Percentiles rank a stretch among this genome's conserved stretches.
Evolutionary conservation across 2,329 filamentous ascomycete species (phyloP).

Genomic region (Colletotrichum tropicicola): DNA sequence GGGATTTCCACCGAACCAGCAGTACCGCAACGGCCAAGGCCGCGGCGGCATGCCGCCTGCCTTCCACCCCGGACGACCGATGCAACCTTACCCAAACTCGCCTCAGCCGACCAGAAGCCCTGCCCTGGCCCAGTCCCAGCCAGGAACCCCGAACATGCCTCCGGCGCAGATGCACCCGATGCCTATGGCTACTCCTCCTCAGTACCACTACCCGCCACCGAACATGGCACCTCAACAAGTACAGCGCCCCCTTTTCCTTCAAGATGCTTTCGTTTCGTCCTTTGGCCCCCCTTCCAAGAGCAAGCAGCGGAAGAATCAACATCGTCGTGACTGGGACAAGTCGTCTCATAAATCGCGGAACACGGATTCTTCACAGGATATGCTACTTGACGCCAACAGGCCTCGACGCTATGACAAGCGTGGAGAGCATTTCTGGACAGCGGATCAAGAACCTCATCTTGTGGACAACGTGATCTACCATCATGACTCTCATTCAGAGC

Average conservation of each 20-base stretch:
- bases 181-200: conserved; percentile 70
- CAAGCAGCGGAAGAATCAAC: conserved; percentile 54
- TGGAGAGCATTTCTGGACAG: conserved; percentile 45
- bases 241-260: conserved; percentile 55
- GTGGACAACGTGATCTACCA: not conserved
- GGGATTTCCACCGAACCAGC: conserved; percentile 53
- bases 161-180: conserved; percentile 66
- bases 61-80: conserved; percentile 48
- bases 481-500: conserved; percentile 12
- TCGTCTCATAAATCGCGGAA: conserved; percentile 49
- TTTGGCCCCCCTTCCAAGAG: conserved; percentile 43
- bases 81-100: conserved; percentile 66
- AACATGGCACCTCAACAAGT: conserved; percentile 67
- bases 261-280: conserved; percentile 40
- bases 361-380: conserved; percentile 47
- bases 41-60: conserved; percentile 57
- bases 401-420: conserved; percentile 57
- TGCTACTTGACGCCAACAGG: conserved; percentile 43
- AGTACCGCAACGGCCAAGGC: conserved; percentile 55
- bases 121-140: conserved; percentile 71
- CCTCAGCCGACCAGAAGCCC: conserved; percentile 74
- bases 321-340: conserved; percentile 58
- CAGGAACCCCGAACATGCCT: conserved; percentile 75
- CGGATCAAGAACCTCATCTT: conserved; percentile 18
- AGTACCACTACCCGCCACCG: conserved; percentile 68